These are phyloP conservation scores for Salvia miltiorrhiza DNA, from an alignment of 257 asterid species.

Conservation along the genomic window DNA sequence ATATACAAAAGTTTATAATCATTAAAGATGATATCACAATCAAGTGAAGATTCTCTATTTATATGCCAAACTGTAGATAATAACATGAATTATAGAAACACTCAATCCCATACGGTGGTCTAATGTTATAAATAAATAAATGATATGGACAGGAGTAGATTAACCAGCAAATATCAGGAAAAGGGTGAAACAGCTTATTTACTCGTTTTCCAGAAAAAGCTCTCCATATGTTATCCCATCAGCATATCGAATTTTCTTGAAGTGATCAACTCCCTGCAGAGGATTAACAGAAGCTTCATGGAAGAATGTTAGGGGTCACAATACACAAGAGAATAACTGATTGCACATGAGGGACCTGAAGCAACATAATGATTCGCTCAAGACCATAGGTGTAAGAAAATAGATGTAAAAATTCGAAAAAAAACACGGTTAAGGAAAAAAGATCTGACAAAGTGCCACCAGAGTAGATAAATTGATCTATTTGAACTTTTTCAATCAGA, in stretches of 20 bases:
- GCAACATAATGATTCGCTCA: constrained; percentile 94
- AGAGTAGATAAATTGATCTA: not conserved
- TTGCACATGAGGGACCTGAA: constrained; percentile 64
- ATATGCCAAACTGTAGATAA: not conserved
- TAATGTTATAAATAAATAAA: not conserved
- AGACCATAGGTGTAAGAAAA: constrained; percentile 82
- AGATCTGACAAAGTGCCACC: not conserved
- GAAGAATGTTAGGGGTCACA: constrained; percentile 17
- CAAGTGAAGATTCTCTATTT: constrained; percentile 1
- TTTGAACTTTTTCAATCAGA: not conserved
- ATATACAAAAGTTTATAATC: too few relatives aligned
- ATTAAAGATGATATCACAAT: too few relatives aligned
- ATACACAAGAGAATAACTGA: constrained; percentile 15
- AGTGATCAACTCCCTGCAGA: constrained; percentile 96
- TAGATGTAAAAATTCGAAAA: not conserved
- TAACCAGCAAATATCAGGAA: too few relatives aligned
- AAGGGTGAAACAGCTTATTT: constrained; percentile 35
- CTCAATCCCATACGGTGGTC: not conserved
- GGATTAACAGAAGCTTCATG: constrained; percentile 18
- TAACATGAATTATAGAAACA: not conserved
- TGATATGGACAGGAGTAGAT: not conserved
- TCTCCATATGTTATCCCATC: constrained; percentile 97
- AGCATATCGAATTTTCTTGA: constrained; percentile 92
- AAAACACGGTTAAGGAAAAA: not conserved
- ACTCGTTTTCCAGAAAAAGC: constrained; percentile 96